Evolutionary conservation across 75 land plant genomes (phyloP).

Genomic region (Sequoiadendron giganteum): DNA sequence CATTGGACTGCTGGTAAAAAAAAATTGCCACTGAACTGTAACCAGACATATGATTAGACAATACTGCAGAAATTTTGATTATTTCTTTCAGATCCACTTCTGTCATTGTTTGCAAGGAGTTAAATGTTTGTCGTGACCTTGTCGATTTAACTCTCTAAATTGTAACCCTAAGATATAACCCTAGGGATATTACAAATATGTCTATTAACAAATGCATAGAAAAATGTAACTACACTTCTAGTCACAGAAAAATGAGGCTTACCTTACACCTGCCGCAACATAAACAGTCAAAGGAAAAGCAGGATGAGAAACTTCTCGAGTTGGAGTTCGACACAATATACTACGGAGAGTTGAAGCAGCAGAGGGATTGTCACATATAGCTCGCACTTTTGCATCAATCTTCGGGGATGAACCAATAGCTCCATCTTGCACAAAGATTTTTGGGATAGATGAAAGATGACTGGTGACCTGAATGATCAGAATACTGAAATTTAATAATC

Average conservation of each 20-base stretch:
- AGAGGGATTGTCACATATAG: conserved; percentile 65
- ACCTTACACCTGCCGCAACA: conserved; percentile 61
- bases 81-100: too few relatives aligned
- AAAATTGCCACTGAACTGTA: too few relatives aligned
- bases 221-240: conserved; percentile 2
- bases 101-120: too few relatives aligned
- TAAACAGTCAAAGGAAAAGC: conserved; percentile 71
- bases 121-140: too few relatives aligned
- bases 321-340: conserved; percentile 48
- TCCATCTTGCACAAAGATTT: conserved; percentile 75
- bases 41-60: too few relatives aligned
- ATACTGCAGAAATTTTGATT: too few relatives aligned
- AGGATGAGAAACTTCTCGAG: conserved; percentile 47
- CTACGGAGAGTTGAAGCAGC: conserved; percentile 44
- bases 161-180: too few relatives aligned
- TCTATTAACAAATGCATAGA: neutral
- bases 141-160: too few relatives aligned
- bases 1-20: too few relatives aligned
- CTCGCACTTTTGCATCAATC: conserved; percentile 59
- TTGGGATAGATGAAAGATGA: conserved; percentile 45
- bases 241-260: neutral
- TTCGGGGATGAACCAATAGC: conserved; percentile 57
- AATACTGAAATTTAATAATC: conserved; percentile 8
- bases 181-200: neutral
- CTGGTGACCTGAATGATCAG: conserved; percentile 39